Evolutionary conservation across 78 protist genomes (phyloP).

Genomic region (Pigoraptor vietnamica): DNA sequence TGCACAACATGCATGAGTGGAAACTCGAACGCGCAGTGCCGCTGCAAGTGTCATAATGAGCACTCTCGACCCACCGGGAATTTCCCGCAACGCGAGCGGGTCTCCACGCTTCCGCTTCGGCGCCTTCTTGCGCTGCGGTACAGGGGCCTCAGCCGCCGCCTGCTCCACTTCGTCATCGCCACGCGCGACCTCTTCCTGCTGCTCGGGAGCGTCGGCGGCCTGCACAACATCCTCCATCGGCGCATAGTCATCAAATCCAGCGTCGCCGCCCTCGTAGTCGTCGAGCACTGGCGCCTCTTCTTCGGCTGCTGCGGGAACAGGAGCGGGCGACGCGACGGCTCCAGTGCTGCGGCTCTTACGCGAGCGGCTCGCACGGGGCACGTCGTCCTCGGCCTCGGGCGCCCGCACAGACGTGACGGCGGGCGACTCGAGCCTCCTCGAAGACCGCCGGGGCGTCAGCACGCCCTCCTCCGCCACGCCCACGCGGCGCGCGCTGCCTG

Average conservation of each 20-base stretch:
- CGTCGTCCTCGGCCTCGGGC: neutral
- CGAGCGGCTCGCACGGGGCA: neutral
- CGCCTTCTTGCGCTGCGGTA: neutral
- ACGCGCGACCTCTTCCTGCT: no score
- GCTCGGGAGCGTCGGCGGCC: no score
- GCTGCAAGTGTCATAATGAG: no score
- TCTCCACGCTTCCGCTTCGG: neutral
- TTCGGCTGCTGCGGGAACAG: no score
- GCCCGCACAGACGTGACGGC: neutral
- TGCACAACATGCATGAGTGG: neutral
- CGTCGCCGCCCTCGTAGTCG: no score
- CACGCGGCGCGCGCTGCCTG: no score
- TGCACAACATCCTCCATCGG: no score
- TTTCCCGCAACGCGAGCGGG: neutral
- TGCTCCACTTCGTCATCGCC: no score
- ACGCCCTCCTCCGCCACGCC: neutral
- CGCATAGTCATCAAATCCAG: no score
- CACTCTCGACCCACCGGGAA: neutral
- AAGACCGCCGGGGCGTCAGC: neutral
- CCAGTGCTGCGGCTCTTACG: neutral
- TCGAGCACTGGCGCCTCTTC: no score
- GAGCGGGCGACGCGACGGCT: neutral
- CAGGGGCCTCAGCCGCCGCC: neutral
- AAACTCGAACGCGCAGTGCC: no score
- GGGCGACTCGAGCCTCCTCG: neutral